phyloP scores from a whole-genome alignment of 495 filamentous ascomycete species.

The Patellaria atrata region DNA sequence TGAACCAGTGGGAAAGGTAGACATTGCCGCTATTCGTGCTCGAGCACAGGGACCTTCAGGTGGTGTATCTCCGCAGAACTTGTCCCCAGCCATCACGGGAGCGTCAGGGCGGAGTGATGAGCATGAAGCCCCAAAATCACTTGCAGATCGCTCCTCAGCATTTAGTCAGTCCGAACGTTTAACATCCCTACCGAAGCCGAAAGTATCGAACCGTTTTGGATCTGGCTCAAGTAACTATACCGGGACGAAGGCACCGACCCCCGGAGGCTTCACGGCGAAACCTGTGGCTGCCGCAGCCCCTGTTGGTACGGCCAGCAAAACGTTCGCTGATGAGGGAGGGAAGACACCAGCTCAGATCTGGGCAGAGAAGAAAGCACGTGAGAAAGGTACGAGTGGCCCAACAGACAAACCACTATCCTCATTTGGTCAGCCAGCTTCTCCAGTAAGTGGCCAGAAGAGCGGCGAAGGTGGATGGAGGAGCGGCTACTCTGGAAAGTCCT shows the following conservation, averaged over 20 bases:
- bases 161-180: slow-evolving; percentile 64
- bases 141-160: slow-evolving; percentile 52
- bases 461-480: slow-evolving; percentile 73
- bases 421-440: slow-evolving; percentile 31
- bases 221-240: slow-evolving; percentile 50
- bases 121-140: slow-evolving; percentile 35
- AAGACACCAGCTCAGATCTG: slow-evolving; percentile 95
- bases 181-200: slow-evolving; percentile 82
- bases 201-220: slow-evolving; percentile 77
- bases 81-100: slow-evolving; percentile 31
- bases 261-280: slow-evolving; percentile 43
- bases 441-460: slow-evolving; percentile 50
- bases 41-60: slow-evolving; percentile 52
- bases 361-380: slow-evolving; percentile 88
- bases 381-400: slow-evolving; percentile 42
- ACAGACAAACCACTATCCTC: slow-evolving; percentile 25
- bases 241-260: slow-evolving; percentile 79
- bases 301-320: slow-evolving; percentile 69
- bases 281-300: slow-evolving; percentile 38
- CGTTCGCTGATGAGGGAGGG: slow-evolving; percentile 85
- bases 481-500: slow-evolving; percentile 73
- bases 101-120: slow-evolving; percentile 23
- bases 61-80: slow-evolving; percentile 20
- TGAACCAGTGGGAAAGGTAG: slow-evolving; percentile 84
- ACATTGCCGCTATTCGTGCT: slow-evolving; percentile 82